Percentiles rank a stretch among this genome's conserved stretches.
Conservation (phyloP, 441 rosid species). For the Hura crepitans region DNA sequence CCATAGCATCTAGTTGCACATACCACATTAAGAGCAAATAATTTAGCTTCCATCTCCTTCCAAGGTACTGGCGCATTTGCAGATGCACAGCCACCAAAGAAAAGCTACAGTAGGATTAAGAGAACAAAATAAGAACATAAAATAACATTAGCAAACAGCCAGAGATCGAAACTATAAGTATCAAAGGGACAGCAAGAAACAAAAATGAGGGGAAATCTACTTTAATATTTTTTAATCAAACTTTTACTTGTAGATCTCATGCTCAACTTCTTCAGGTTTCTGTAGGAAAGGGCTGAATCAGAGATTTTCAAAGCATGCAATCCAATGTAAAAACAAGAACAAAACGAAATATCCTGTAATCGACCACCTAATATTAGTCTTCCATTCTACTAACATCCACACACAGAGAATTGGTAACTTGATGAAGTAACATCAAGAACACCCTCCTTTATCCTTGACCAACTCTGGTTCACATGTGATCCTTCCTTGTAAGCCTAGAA, state of each 20-base stretch:
- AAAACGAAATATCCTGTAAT: not conserved
- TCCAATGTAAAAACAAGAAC: not conserved
- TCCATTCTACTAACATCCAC: not conserved
- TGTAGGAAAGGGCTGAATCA: not conserved
- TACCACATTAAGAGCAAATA: constrained; percentile 84
- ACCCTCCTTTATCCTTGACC: not conserved
- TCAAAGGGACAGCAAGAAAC: constrained; percentile 3
- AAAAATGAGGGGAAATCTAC: not conserved
- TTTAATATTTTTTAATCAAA: not conserved
- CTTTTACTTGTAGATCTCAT: not conserved
- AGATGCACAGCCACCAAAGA: constrained; percentile 61
- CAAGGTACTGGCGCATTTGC: constrained; percentile 57
- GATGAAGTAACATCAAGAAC: not conserved
- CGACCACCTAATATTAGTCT: not conserved
- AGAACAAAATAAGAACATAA: constrained; percentile 23
- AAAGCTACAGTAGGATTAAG: constrained; percentile 43
- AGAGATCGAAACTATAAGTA: not conserved
- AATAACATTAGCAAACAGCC: not conserved
- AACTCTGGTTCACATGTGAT: not conserved
- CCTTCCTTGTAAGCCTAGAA: not conserved
- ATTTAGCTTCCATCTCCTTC: constrained; percentile 81
- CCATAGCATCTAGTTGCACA: constrained; percentile 19
- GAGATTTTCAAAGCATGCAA: not conserved
- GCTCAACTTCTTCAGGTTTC: not conserved
- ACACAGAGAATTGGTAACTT: not conserved